Conservation (phyloP, 148 eudicot genomes). For the Rhododendron kiyosumense region DNA sequence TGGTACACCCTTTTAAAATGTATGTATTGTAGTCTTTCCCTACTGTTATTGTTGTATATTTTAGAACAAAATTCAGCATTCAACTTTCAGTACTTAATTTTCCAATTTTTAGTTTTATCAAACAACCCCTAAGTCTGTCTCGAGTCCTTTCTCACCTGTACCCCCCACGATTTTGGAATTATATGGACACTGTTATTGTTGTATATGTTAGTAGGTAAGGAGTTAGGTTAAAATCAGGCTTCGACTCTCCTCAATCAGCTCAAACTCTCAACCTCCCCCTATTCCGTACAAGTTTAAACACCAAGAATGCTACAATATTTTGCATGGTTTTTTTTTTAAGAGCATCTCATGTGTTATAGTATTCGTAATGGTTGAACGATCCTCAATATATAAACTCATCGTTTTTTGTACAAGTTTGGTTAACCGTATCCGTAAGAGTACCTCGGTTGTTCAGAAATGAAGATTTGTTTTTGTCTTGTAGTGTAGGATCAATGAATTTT, state of each 20-base stretch:
- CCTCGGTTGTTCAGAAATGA: background rate
- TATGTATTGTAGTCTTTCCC: too few species aligned
- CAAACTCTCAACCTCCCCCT: background rate
- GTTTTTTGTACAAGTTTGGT: background rate
- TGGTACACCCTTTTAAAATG: too few species aligned
- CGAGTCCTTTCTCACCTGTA: background rate
- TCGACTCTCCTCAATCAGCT: background rate
- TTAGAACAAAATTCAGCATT: too few species aligned
- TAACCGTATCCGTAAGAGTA: background rate
- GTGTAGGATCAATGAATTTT: background rate
- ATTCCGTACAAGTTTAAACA: too few species aligned
- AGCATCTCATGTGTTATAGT: background rate
- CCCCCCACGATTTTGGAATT: too few species aligned
- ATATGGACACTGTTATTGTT: too few species aligned
- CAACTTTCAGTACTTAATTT: too few species aligned
- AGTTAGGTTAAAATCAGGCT: too few species aligned
- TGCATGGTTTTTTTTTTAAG: background rate
- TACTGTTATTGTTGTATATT: too few species aligned
- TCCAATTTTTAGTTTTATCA: too few species aligned
- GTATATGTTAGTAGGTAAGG: too few species aligned
- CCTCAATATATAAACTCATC: background rate
- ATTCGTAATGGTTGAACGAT: background rate
- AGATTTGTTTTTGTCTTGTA: background rate
- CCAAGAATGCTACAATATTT: background rate
- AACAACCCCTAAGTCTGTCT: too few species aligned